Percentiles rank a stretch among this genome's conserved stretches.
phyloP scores from a whole-genome alignment of 805 yeast genomes.

The Lipomyces spencermartinsiae region DNA sequence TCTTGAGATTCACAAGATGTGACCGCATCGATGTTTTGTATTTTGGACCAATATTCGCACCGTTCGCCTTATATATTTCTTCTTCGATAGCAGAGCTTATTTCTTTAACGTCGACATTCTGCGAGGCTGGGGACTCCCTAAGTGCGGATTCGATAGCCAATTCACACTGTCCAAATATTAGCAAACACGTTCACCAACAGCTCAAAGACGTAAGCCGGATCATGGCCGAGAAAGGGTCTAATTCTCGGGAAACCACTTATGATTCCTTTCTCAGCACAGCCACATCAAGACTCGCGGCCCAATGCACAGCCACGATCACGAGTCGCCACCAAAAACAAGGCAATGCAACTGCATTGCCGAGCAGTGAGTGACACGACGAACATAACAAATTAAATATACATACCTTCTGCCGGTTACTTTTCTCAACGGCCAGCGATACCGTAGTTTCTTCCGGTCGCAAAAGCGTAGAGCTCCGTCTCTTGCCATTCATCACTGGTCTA shows the following conservation, averaged over 20 bases:
- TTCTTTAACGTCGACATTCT: constrained; percentile 8
- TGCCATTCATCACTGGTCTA: constrained; percentile 17
- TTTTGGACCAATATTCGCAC: constrained; percentile 24
- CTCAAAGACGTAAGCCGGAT: neutral
- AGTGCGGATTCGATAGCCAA: constrained; percentile 1
- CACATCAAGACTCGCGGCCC: neutral
- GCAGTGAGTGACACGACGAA: too few relatives aligned
- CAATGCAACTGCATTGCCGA: too few relatives aligned
- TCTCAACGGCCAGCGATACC: constrained; percentile 8
- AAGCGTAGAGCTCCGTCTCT: constrained; percentile 18
- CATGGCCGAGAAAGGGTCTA: too few relatives aligned
- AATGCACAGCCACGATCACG: neutral
- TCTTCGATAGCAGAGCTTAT: constrained; percentile 18
- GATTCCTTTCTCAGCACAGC: neutral
- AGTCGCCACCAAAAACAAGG: neutral
- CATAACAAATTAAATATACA: neutral
- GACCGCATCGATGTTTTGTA: constrained; percentile 41
- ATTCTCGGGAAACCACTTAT: too few relatives aligned
- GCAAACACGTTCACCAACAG: neutral
- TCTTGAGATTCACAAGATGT: constrained; percentile 42
- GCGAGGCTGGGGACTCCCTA: neutral
- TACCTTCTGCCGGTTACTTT: constrained; percentile 22
- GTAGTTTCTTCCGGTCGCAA: neutral
- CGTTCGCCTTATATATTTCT: constrained; percentile 21
- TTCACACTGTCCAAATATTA: neutral